A percentile compares a stretch with the other conserved stretches of the same genome.
Evolutionary conservation across 2,329 filamentous ascomycete genomes (phyloP).

Genomic region (Pseudogymnoascus sp.): DNA sequence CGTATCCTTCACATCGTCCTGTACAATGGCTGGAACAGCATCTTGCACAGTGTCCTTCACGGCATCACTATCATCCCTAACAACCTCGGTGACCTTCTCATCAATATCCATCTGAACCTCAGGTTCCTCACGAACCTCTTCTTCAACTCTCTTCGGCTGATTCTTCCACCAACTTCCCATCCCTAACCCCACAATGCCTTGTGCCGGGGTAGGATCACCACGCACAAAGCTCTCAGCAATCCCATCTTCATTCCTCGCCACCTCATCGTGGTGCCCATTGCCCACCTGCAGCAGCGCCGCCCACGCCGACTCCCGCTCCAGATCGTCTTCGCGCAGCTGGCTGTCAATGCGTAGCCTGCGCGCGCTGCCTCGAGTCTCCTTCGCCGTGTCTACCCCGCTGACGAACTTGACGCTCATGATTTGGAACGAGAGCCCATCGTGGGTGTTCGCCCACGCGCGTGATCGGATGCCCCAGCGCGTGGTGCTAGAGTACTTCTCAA

Average conservation of each 20-base stretch:
- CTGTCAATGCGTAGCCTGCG: slow-evolving; percentile 24
- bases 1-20: slow-evolving; percentile 39
- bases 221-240: slow-evolving; percentile 8
- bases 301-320: slow-evolving; percentile 14
- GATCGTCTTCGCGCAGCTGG: slow-evolving; percentile 14
- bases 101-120: background rate
- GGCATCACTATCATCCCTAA: background rate
- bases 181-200: slow-evolving; percentile 6
- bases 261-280: background rate
- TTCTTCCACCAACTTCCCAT: slow-evolving; percentile 12
- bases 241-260: background rate
- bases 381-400: slow-evolving; percentile 55
- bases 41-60: background rate
- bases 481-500: slow-evolving; percentile 68
- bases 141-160: background rate
- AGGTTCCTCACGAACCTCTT: background rate
- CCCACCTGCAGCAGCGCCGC: background rate
- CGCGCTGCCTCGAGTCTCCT: slow-evolving; percentile 35
- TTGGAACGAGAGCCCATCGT: slow-evolving; percentile 67
- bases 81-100: background rate
- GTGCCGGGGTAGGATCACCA: background rate
- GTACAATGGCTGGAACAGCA: slow-evolving; percentile 23
- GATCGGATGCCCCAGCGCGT: slow-evolving; percentile 76
- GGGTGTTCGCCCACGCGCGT: slow-evolving; percentile 62
- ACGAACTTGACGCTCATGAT: slow-evolving; percentile 79